phyloP scores from a whole-genome alignment of 495 filamentous ascomycete species.

The Neurospora intermedia region DNA sequence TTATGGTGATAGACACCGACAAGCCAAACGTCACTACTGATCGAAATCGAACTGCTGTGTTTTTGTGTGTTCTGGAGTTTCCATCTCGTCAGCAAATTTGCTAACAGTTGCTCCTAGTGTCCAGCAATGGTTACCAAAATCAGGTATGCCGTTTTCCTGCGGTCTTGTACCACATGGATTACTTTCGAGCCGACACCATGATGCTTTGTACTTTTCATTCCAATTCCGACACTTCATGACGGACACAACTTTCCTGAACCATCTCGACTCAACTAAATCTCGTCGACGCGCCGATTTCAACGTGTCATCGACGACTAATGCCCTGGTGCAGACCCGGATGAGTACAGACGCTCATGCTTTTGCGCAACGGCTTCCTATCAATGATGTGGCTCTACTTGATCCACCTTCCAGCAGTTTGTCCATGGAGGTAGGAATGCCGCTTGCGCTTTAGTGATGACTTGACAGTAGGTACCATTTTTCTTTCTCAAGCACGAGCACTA shows the following conservation, averaged over 20 bases:
- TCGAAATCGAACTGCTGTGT: constrained; percentile 5
- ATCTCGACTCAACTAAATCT: constrained; percentile 24
- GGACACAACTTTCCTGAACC: constrained; percentile 33
- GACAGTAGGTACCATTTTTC: constrained; percentile 18
- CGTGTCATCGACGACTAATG: neutral
- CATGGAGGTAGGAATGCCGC: neutral
- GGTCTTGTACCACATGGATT: neutral
- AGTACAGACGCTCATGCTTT: constrained; percentile 16
- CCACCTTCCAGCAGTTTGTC: neutral
- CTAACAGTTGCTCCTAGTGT: constrained; percentile 15
- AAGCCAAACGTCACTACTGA: constrained; percentile 87
- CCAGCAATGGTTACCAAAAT: neutral
- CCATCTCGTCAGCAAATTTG: neutral
- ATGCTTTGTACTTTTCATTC: constrained; percentile 52
- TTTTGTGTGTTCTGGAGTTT: constrained; percentile 1
- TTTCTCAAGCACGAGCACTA: neutral
- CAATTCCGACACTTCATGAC: constrained; percentile 47
- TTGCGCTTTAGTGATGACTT: neutral
- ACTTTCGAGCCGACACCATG: constrained; percentile 24
- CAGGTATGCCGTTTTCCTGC: neutral
- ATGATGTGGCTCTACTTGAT: neutral
- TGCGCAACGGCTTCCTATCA: neutral
- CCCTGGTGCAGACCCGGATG: neutral
- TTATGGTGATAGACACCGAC: constrained; percentile 82
- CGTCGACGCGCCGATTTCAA: neutral